phyloP scores from a whole-genome alignment of 306 rosid genomes.

The Luffa aegyptiaca region DNA sequence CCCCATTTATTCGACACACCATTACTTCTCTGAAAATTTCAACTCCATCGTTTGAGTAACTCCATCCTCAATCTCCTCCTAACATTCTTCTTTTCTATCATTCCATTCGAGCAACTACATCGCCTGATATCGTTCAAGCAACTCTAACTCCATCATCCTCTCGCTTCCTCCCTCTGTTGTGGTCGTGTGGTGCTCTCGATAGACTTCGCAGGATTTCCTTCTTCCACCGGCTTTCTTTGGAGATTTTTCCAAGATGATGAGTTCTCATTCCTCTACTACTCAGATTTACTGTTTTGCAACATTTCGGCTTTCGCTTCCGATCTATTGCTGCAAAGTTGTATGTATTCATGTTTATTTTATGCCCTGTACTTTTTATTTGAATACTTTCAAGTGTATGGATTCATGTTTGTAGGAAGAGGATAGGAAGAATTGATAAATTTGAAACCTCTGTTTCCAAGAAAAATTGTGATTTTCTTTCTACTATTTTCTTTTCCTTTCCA shows the following conservation, averaged over 20 bases:
- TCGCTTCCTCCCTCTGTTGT: not conserved
- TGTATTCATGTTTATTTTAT: not conserved
- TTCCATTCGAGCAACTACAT: too few relatives aligned
- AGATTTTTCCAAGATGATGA: not conserved
- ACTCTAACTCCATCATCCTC: not conserved
- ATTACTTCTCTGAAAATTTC: too few relatives aligned
- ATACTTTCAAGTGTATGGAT: not conserved
- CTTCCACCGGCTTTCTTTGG: not conserved
- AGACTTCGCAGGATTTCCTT: not conserved
- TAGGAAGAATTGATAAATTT: not conserved
- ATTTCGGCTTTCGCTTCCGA: not conserved
- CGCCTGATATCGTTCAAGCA: too few relatives aligned
- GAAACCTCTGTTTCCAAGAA: not conserved
- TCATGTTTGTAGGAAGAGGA: not conserved
- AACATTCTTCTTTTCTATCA: too few relatives aligned
- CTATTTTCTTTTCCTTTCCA: not conserved
- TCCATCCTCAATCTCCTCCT: too few relatives aligned
- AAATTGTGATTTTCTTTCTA: not conserved
- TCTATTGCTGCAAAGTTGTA: not conserved
- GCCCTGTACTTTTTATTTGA: not conserved
- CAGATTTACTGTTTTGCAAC: not conserved
- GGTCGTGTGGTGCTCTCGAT: not conserved
- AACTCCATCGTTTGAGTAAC: too few relatives aligned
- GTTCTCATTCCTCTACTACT: not conserved
- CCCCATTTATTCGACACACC: too few relatives aligned